Evolutionary conservation across 2,329 filamentous ascomycete genomes (phyloP).

Genomic region (Pseudogymnoascus sp.): DNA sequence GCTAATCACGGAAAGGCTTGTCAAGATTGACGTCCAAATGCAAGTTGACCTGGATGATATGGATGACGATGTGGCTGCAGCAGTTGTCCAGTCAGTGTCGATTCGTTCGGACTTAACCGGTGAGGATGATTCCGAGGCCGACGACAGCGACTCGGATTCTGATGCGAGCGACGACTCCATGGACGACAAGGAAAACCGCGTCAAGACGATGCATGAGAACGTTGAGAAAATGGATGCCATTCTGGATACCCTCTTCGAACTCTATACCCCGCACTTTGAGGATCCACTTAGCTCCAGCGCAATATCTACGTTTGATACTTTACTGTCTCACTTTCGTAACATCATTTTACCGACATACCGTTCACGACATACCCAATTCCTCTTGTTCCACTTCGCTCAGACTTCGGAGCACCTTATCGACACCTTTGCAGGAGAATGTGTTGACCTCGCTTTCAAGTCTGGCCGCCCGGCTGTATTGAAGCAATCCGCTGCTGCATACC

Average conservation of each 20-base stretch:
- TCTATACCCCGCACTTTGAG: constrained; percentile 69
- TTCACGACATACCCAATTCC: constrained; percentile 88
- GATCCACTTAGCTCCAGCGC: constrained; percentile 62
- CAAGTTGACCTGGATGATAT: constrained; percentile 89
- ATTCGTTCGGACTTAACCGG: constrained; percentile 33
- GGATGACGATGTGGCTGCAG: constrained; percentile 78
- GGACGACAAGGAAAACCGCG: constrained; percentile 54
- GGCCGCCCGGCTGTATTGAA: constrained; percentile 63
- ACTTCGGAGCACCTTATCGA: constrained; percentile 71
- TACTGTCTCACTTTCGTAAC: constrained; percentile 78
- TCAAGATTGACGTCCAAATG: constrained; percentile 93
- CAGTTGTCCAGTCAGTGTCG: constrained; percentile 53
- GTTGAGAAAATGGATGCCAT: constrained; percentile 88
- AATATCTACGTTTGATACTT: constrained; percentile 66
- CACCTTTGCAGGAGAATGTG: constrained; percentile 72
- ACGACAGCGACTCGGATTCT: constrained; percentile 64
- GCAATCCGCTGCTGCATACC: constrained; percentile 82
- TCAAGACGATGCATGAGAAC: constrained; percentile 70
- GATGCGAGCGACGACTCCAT: constrained; percentile 64
- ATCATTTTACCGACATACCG: constrained; percentile 87
- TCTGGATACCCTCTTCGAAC: constrained; percentile 78
- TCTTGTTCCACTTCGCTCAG: constrained; percentile 93
- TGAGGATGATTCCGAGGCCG: constrained; percentile 42
- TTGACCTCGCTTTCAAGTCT: constrained; percentile 61
- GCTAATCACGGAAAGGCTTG: constrained; percentile 75